Evolutionary conservation across 805 yeast species (phyloP).

Genomic region (Alloascoidea hylecoeti): DNA sequence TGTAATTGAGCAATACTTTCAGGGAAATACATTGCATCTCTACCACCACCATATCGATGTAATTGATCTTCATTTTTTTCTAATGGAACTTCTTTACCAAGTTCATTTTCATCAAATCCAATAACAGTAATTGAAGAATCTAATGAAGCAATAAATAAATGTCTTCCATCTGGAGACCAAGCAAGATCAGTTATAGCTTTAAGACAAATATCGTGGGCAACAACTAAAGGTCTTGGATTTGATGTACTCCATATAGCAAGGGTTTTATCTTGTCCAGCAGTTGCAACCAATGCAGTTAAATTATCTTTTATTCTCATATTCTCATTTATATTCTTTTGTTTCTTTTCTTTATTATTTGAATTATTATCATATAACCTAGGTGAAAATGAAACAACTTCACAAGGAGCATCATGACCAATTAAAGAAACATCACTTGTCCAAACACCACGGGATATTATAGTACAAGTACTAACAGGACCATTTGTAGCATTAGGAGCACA

Average conservation of each 20-base stretch:
- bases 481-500: slow-evolving; percentile 59
- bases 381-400: slow-evolving; percentile 47
- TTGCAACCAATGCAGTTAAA: slow-evolving; percentile 64
- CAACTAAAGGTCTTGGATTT: slow-evolving; percentile 61
- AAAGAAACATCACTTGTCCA: slow-evolving; percentile 53
- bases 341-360: slow-evolving; percentile 11
- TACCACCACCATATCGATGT: slow-evolving; percentile 76
- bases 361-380: slow-evolving; percentile 19
- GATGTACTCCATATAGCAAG: slow-evolving; percentile 81
- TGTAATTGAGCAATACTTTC: slow-evolving; percentile 71
- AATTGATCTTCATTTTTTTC: slow-evolving; percentile 57
- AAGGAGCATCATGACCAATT: slow-evolving; percentile 59
- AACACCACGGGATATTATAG: slow-evolving; percentile 45
- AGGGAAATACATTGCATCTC: slow-evolving; percentile 74
- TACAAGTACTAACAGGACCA: slow-evolving; percentile 50
- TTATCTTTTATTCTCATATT: slow-evolving; percentile 2
- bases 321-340: slow-evolving; percentile 5
- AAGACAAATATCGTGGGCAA: slow-evolving; percentile 60
- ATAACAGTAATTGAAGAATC: slow-evolving; percentile 73
- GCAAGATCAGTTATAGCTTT: slow-evolving; percentile 79
- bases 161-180: slow-evolving; percentile 76
- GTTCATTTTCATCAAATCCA: slow-evolving; percentile 36
- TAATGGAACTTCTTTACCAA: slow-evolving; percentile 36
- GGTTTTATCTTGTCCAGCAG: slow-evolving; percentile 90
- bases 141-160: slow-evolving; percentile 62